Conservation (phyloP, 208 protist genomes). For the Leishmania gerbilli region DNA sequence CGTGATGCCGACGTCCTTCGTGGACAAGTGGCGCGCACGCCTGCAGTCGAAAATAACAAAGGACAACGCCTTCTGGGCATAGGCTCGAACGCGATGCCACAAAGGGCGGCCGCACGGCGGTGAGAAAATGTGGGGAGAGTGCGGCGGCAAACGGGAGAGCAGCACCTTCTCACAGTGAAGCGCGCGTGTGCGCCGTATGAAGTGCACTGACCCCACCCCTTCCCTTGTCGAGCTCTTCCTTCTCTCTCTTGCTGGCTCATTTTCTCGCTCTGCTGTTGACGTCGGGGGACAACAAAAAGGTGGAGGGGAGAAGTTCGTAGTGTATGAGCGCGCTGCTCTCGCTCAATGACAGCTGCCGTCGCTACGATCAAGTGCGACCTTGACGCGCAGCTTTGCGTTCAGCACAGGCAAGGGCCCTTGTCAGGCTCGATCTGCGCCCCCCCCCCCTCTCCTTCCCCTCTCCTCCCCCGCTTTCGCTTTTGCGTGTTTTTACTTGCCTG, state of each 20-base stretch:
- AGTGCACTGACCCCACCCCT: not conserved
- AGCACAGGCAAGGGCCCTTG: not conserved
- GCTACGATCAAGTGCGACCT: not conserved
- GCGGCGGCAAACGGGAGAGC: not conserved
- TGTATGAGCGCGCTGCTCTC: not conserved
- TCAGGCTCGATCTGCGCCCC: not conserved
- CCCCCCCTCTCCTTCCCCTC: too few relatives aligned
- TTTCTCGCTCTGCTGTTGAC: not conserved
- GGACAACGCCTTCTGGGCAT: constrained; percentile 54
- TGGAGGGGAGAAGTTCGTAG: not conserved
- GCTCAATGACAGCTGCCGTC: not conserved
- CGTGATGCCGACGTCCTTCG: constrained; percentile 66
- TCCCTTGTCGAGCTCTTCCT: not conserved
- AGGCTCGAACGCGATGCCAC: not conserved
- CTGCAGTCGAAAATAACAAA: constrained; percentile 60
- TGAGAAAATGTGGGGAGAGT: not conserved
- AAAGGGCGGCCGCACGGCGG: not conserved
- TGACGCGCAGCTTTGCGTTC: not conserved
- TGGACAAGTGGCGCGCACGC: constrained; percentile 66
- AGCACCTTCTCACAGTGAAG: not conserved
- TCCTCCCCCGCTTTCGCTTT: not conserved
- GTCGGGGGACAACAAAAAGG: not conserved
- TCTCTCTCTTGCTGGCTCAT: not conserved
- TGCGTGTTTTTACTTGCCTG: not conserved
- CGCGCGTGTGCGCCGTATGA: not conserved